A percentile compares a stretch with the other conserved stretches of the same genome.
These are phyloP conservation scores for Eucalyptus erythrocorys DNA, from an alignment of 345 rosid species.

Conservation along the genomic window DNA sequence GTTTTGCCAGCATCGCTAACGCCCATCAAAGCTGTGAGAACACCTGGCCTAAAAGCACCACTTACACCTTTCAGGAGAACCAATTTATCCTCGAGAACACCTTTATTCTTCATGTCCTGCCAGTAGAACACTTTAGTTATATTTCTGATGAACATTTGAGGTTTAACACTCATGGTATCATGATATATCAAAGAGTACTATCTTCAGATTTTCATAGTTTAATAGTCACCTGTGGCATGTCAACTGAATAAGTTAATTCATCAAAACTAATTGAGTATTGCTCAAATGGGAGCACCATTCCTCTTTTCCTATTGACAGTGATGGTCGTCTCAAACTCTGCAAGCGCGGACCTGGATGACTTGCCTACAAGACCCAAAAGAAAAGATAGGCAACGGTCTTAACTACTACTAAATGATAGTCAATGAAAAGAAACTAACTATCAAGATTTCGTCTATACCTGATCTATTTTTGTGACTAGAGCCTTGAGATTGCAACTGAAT, in stretches of 20 bases:
- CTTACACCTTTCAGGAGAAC: slow-evolving; percentile 37
- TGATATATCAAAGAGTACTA: not conserved
- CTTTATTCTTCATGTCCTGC: slow-evolving; percentile 43
- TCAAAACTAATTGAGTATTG: slow-evolving; percentile 41
- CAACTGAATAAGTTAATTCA: slow-evolving; percentile 33
- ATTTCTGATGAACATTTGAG: not conserved
- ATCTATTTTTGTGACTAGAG: not conserved
- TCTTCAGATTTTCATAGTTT: not conserved
- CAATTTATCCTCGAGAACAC: slow-evolving; percentile 23
- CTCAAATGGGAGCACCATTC: slow-evolving; percentile 61
- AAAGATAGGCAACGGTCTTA: not conserved
- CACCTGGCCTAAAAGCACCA: slow-evolving; percentile 45
- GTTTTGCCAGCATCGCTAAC: slow-evolving; percentile 53
- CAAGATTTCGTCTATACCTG: not conserved
- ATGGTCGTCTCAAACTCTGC: not conserved
- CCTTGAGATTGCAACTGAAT: slow-evolving; percentile 8
- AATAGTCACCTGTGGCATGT: slow-evolving; percentile 45
- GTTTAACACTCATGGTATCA: not conserved
- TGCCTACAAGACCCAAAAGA: not conserved
- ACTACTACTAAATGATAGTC: not conserved
- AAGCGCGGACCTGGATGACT: not conserved
- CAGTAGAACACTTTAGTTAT: not conserved
- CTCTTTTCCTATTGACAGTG: slow-evolving; percentile 9
- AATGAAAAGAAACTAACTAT: not conserved
- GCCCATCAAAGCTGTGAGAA: slow-evolving; percentile 57